phyloP scores from a whole-genome alignment of 2,329 filamentous ascomycete genomes.

The Colletotrichum navitas region DNA sequence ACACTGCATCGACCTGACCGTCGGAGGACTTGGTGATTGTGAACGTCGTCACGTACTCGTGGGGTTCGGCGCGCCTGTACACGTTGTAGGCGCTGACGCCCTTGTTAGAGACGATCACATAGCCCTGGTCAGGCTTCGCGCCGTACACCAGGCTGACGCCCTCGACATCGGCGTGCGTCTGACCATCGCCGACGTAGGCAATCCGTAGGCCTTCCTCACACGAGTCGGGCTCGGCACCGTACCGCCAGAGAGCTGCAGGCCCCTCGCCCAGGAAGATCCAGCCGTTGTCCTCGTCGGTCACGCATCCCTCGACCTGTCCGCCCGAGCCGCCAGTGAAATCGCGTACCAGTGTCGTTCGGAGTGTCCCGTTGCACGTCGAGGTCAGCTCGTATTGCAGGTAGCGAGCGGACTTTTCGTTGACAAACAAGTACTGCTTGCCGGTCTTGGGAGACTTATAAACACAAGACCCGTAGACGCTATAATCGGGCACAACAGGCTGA shows the following conservation, averaged over 20 bases:
- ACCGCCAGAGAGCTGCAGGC: slow-evolving; percentile 64
- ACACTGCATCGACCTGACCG: slow-evolving; percentile 61
- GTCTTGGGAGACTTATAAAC: slow-evolving; percentile 61
- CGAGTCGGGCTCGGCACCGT: slow-evolving; percentile 62
- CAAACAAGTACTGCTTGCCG: slow-evolving; percentile 65
- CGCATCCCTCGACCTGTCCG: slow-evolving; percentile 67
- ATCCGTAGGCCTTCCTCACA: slow-evolving; percentile 51
- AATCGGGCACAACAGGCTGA: slow-evolving; percentile 60
- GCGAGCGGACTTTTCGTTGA: slow-evolving; percentile 66
- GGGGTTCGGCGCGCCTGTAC: slow-evolving; percentile 61
- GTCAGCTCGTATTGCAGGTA: slow-evolving; percentile 67
- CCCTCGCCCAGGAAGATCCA: slow-evolving; percentile 66
- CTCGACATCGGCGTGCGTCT: slow-evolving; percentile 66
- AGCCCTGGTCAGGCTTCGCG: slow-evolving; percentile 57
- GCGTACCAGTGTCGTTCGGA: slow-evolving; percentile 62
- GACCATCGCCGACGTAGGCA: slow-evolving; percentile 60
- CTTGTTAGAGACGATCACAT: slow-evolving; percentile 65
- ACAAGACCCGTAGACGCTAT: slow-evolving; percentile 65
- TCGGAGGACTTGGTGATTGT: slow-evolving; percentile 58
- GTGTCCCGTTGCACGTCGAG: slow-evolving; percentile 53
- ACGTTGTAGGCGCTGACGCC: slow-evolving; percentile 66
- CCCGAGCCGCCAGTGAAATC: slow-evolving; percentile 64
- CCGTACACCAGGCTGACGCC: slow-evolving; percentile 65
- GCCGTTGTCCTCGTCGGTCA: slow-evolving; percentile 63
- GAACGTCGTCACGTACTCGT: slow-evolving; percentile 63